A percentile compares a stretch with the other conserved stretches of the same genome.
phyloP scores from a whole-genome alignment of 345 rosid species.

The Syzygium aromaticum region DNA sequence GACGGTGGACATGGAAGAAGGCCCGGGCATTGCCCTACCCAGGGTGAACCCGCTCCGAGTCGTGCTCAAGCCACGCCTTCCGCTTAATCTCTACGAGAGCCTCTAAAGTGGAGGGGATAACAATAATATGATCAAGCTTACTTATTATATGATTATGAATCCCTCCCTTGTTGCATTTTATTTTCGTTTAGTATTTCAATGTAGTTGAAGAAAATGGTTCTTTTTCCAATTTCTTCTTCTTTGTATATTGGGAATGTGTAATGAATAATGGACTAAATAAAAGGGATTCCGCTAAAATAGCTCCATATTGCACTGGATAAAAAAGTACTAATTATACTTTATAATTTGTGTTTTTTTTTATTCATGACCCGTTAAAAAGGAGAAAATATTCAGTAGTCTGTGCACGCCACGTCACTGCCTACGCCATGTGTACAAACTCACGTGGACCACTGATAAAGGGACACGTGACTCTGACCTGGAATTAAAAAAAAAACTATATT shows the following conservation, averaged over 20 bases:
- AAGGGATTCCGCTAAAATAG: background rate
- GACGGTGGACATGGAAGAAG: constrained; percentile 39
- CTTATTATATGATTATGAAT: background rate
- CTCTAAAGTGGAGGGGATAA: background rate
- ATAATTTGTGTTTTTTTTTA: background rate
- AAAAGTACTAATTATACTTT: background rate
- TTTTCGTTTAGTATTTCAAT: background rate
- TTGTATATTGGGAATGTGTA: background rate
- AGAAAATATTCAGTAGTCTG: too few species aligned
- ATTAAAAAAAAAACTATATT: too few species aligned
- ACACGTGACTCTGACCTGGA: too few species aligned
- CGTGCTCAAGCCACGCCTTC: constrained; percentile 29
- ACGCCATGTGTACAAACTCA: too few species aligned
- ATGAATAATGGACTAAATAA: background rate
- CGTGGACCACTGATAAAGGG: too few species aligned
- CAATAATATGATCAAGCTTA: background rate
- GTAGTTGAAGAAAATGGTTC: background rate
- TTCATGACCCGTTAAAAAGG: background rate
- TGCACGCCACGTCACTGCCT: too few species aligned
- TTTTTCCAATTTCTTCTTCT: background rate
- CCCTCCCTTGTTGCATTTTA: background rate
- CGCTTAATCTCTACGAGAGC: background rate
- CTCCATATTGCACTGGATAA: background rate
- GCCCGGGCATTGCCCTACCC: constrained; percentile 34
- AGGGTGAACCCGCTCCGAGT: constrained; percentile 31